Conservation (phyloP, 345 rosid genomes). For the Combretum micranthum region DNA sequence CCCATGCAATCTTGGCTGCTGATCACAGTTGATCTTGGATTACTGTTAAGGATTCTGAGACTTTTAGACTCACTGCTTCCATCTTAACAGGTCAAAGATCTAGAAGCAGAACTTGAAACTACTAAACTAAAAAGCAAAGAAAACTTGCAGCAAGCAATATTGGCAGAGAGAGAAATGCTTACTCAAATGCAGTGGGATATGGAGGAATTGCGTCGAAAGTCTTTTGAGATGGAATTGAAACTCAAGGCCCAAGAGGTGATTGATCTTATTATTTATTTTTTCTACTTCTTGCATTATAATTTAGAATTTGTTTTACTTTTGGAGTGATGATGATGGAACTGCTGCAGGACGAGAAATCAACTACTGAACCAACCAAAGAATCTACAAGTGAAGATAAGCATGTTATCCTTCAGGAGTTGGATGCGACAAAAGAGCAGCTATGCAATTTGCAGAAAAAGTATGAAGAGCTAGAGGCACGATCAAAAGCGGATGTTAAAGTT, state of each 20-base stretch:
- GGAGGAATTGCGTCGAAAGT: conserved; percentile 84
- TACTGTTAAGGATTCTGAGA: not conserved
- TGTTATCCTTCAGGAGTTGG: conserved; percentile 46
- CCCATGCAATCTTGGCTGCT: too few species aligned
- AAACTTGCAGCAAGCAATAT: conserved; percentile 81
- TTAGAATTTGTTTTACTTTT: not conserved
- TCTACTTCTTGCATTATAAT: not conserved
- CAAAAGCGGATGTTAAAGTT: conserved; percentile 89
- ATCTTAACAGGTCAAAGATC: conserved; percentile 68
- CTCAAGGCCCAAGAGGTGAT: conserved; percentile 67
- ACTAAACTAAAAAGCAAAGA: conserved; percentile 85
- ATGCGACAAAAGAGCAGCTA: conserved; percentile 59
- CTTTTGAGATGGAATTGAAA: conserved; percentile 87
- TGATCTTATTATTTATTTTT: conserved; percentile 1
- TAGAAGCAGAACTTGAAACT: conserved; percentile 91
- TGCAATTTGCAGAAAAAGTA: conserved; percentile 54
- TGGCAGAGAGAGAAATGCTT: conserved; percentile 76
- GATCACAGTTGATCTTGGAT: not conserved
- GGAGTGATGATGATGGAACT: conserved; percentile 1
- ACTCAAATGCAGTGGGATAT: conserved; percentile 99
- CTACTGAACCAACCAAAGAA: conserved; percentile 27
- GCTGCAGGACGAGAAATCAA: conserved; percentile 53
- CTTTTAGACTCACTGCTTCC: conserved; percentile 5
- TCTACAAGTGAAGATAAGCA: conserved; percentile 32
- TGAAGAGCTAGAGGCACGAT: conserved; percentile 78